A percentile compares a stretch with the other conserved stretches of the same genome.
Evolutionary conservation across 2,329 filamentous ascomycete species (phyloP).

Genomic region (Tolypocladium tropicale): DNA sequence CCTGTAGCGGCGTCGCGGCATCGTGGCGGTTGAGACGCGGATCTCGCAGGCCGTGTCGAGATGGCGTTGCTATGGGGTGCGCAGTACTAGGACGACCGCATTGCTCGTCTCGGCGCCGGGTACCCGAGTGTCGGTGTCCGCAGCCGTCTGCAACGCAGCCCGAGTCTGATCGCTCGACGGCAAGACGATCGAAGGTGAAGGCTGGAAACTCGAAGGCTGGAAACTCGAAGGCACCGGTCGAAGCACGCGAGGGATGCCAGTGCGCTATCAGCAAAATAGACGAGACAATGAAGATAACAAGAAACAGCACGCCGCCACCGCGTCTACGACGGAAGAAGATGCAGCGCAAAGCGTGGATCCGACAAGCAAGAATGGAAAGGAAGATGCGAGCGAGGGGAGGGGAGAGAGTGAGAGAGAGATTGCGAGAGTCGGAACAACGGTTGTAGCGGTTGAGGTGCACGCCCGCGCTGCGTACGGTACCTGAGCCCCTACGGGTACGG

Average conservation of each 20-base stretch:
- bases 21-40: constrained; percentile 16
- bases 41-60: background rate
- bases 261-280: background rate
- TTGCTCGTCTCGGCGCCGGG: background rate
- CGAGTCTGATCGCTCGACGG: background rate
- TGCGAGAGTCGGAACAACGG: background rate
- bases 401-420: too few relatives aligned
- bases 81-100: background rate
- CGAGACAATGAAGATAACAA: background rate
- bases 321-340: background rate
- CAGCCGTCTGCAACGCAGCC: background rate
- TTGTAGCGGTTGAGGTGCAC: background rate
- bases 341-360: background rate
- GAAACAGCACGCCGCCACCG: background rate
- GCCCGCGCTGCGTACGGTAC: background rate
- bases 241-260: background rate
- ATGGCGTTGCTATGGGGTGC: background rate
- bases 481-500: too few relatives aligned
- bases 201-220: background rate
- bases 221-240: background rate
- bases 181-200: background rate
- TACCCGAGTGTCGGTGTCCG: background rate
- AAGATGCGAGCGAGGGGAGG: background rate
- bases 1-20: constrained; percentile 53
- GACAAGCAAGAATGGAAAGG: background rate